Evolutionary conservation across 495 filamentous ascomycete genomes (phyloP), one percentile per base, ranked within the genome.

Genomic region (Barbatosphaeria neglecta): DNA sequence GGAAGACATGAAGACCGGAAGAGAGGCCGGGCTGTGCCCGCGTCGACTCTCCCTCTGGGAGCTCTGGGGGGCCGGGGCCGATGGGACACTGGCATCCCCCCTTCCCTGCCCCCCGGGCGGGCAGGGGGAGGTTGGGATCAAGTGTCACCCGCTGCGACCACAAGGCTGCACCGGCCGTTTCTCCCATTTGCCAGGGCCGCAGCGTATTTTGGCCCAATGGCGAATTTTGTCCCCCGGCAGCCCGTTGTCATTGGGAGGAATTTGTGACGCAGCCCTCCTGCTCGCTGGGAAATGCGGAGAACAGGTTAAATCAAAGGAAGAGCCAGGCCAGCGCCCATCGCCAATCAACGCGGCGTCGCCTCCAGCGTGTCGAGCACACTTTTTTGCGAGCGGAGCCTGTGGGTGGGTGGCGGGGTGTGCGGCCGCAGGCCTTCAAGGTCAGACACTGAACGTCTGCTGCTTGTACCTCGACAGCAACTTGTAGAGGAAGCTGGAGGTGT

Each of bases 121-220:
- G 20, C 22, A 5, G 20, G 39, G 24, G 22, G 39, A n/a, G n/a
- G n/a, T n/a, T 23, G 13, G 39, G 20, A 20, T 39, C 20, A 39
- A 39, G 37, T 18, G 20, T 35, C 10, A n/a, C 31, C 31, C 16
- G 15, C 13, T n/a, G 3, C n/a, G 37, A 22, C 22, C 49, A 55
- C 51, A 45, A 53, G 57, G 54, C 54, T 41, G 39, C 39, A 24
- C 39, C 10, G 15, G 20, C 31, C 31, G 31, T n/a, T 6, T 15
- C 31, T n/a, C 31, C 31, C 31, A 35, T 35, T 35, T 35, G 31
- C 31, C 13, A 15, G 31, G n/a, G 10, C 10, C 31, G 31, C 31
- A n/a, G 31, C 31, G 11, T 28, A 20, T 54, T 56, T 45, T 27
- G 27, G 44, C n/a, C 60, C 60, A 63, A 63, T 61, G 16, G 44